Evolutionary conservation across 2,329 filamentous ascomycete species (phyloP).

Genomic region (Samsoniella hepiali): DNA sequence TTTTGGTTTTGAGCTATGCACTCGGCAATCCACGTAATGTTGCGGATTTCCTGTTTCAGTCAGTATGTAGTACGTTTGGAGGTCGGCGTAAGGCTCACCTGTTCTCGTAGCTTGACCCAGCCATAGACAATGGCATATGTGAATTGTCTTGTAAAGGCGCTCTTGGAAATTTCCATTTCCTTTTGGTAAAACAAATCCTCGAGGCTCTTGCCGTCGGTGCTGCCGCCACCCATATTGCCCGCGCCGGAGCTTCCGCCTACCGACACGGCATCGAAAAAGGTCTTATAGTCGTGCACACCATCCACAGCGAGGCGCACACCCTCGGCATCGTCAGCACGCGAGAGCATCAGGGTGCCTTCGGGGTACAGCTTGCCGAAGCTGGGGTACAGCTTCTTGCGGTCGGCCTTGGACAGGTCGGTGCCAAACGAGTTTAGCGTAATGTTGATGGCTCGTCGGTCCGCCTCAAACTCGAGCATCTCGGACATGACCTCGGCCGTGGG

Average conservation of each 20-base stretch:
- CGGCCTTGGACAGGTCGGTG: conserved; percentile 88
- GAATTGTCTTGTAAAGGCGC: conserved; percentile 93
- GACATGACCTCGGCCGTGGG: conserved; percentile 94
- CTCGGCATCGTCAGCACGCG: conserved; percentile 89
- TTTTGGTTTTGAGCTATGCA: conserved; percentile 99
- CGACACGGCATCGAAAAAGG: conserved; percentile 89
- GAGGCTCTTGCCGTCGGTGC: conserved; percentile 79
- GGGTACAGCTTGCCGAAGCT: conserved; percentile 88
- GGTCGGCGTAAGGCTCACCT: conserved; percentile 58
- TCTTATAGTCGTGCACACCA: conserved; percentile 88
- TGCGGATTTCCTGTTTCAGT: conserved; percentile 80
- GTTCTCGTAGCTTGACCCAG: conserved; percentile 96
- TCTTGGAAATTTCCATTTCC: conserved; percentile 97
- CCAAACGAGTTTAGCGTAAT: conserved; percentile 99
- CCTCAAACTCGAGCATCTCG: conserved; percentile 94
- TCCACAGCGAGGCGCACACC: conserved; percentile 92
- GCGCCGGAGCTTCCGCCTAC: conserved; percentile 68
- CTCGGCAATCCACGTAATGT: conserved; percentile 99
- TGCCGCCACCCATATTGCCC: conserved; percentile 80
- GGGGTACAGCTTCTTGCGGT: conserved; percentile 95
- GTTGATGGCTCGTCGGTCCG: conserved; percentile 94
- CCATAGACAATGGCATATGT: conserved; percentile 93
- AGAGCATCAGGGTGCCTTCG: conserved; percentile 92
- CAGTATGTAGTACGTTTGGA: conserved; percentile 29
- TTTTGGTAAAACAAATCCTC: conserved; percentile 99